Evolutionary conservation across 2,329 filamentous ascomycete species (phyloP), one percentile per base, ranked within the genome.

Genomic region (Diaporthe ampelina): DNA sequence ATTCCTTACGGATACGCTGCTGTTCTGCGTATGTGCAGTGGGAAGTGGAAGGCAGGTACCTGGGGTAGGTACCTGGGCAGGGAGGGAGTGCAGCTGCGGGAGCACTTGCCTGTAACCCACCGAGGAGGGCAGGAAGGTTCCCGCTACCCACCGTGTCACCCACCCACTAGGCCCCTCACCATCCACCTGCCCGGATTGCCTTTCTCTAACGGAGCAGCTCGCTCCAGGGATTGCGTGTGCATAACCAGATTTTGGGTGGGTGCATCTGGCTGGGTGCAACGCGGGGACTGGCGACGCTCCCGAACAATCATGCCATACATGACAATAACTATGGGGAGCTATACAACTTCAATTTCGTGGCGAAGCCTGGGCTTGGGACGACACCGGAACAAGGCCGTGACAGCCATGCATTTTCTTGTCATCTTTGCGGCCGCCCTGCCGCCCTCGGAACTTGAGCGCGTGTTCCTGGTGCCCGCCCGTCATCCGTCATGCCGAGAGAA

Each of bases 261-360:
- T 67, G 61, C 61, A 37, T 8, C 24, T 43, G 7, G 17, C 6
- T 37, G 17, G 43, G 43, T 67, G 61, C 45, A 52, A 67, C 61
- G 61, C 45, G 50, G 61, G 61, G 61, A 52, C 52, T 65, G 40
- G 61, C 45, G 45, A 52, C 52, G 43, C 21, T 67, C 21, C 45
- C 45, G 21, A 52, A 48, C 61, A 68, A 68, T 68, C 63, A 68
- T 54, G 63, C 63, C 63, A 68, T 40, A 68, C 63, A 68, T 40
- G 48, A 40, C 63, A 68, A 21, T 68, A 68, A 68, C 48, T 54
- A 68, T 68, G 63, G 63, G 15, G 63, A 37, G 48, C 45, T 17
- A 68, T 68, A 68, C 45, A 68, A 54, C 63, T 21, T 68, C 63
- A 68, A 68, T 68, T 40, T 68, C 63, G 48, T 54, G 48, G 63